Conservation (phyloP, 2,329 filamentous ascomycete species). For the Pseudogymnoascus sp. region DNA sequence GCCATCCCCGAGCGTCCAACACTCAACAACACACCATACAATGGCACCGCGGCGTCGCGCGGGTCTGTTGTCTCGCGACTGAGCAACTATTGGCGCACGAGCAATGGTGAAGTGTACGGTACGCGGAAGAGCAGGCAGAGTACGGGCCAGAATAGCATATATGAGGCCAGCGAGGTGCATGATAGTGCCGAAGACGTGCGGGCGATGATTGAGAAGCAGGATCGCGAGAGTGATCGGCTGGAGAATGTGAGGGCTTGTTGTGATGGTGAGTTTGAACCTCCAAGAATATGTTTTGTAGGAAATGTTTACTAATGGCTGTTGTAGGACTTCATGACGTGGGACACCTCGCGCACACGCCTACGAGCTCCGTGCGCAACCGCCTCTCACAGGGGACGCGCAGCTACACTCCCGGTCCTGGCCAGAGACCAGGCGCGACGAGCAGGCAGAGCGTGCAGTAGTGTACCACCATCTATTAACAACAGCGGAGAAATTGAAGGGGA, state of each 20-base stretch:
- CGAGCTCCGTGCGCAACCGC: slow-evolving; percentile 24
- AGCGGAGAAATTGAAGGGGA: neutral
- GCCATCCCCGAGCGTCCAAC: slow-evolving; percentile 28
- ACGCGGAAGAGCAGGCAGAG: slow-evolving; percentile 45
- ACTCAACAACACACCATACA: slow-evolving; percentile 32
- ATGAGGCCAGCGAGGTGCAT: slow-evolving; percentile 48
- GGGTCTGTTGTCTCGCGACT: slow-evolving; percentile 42
- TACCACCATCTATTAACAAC: neutral
- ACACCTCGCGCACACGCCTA: slow-evolving; percentile 27
- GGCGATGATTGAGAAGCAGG: slow-evolving; percentile 68
- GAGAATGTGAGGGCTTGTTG: slow-evolving; percentile 97
- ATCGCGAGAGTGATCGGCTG: slow-evolving; percentile 67
- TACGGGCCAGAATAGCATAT: slow-evolving; percentile 38
- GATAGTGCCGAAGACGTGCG: slow-evolving; percentile 79
- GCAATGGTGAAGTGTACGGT: slow-evolving; percentile 32
- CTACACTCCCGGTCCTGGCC: neutral
- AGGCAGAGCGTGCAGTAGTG: slow-evolving; percentile 5
- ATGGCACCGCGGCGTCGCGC: slow-evolving; percentile 17
- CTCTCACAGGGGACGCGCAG: slow-evolving; percentile 8
- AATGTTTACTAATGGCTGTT: neutral
- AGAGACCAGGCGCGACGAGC: neutral
- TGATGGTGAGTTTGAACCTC: slow-evolving; percentile 61
- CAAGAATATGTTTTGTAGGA: slow-evolving; percentile 10
- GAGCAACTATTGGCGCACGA: slow-evolving; percentile 45
- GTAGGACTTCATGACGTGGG: slow-evolving; percentile 43